Evolutionary conservation across 1,139 yeast species (phyloP).

Genomic region (Suhomyces coccinellae): DNA sequence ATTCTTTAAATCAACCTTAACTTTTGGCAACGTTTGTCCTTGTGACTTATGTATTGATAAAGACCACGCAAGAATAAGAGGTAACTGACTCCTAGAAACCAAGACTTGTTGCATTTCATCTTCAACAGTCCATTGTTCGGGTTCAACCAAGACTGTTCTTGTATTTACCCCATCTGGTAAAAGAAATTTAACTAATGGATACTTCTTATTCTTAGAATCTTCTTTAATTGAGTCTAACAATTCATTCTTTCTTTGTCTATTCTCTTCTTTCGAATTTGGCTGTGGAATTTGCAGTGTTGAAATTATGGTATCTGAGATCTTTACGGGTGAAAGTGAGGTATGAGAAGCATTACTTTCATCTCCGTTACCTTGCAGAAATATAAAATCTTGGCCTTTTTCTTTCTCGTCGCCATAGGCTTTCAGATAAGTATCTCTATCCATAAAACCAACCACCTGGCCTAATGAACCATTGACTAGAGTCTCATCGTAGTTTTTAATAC

Average conservation of each 20-base stretch:
- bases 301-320: background rate
- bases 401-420: conserved; percentile 22
- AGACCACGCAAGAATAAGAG: conserved; percentile 92
- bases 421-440: conserved; percentile 40
- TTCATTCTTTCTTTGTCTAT: conserved; percentile 15
- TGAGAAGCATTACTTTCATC: background rate
- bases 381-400: conserved; percentile 12
- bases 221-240: conserved; percentile 32
- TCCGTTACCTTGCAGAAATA: conserved; percentile 9
- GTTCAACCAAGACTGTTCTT: conserved; percentile 58
- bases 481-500: conserved; percentile 86
- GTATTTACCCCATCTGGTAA: conserved; percentile 65
- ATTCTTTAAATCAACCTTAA: conserved; percentile 71
- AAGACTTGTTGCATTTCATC: conserved; percentile 34
- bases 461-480: conserved; percentile 89
- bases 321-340: background rate
- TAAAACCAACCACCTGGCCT: conserved; percentile 65
- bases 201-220: conserved; percentile 36
- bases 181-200: conserved; percentile 78
- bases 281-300: conserved; percentile 5
- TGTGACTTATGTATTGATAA: conserved; percentile 93
- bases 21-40: conserved; percentile 87
- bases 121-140: conserved; percentile 46
- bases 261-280: conserved; percentile 1
- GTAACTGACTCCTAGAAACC: conserved; percentile 57